Percentiles rank a stretch among this genome's conserved stretches.
phyloP scores from a whole-genome alignment of 345 rosid species.

The Gossypium arboreum region DNA sequence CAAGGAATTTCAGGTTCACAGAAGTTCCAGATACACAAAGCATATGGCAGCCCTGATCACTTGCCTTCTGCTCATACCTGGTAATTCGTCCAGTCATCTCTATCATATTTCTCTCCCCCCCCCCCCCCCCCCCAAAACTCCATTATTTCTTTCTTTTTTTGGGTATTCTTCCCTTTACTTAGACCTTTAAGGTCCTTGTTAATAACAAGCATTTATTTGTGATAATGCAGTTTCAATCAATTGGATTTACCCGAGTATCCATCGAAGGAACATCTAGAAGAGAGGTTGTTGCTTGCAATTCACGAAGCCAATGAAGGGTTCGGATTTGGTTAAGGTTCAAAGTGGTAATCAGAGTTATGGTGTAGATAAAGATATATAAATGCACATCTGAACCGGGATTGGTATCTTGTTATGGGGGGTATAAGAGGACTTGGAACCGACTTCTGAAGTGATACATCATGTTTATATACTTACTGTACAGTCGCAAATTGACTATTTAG shows the following conservation, averaged over 20 bases:
- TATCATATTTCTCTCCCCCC: not conserved
- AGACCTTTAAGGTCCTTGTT: not conserved
- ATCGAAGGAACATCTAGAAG: conserved; percentile 79
- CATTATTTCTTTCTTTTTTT: not conserved
- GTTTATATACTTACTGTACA: conserved; percentile 51
- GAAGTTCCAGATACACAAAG: conserved; percentile 97
- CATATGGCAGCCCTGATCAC: conserved; percentile 87
- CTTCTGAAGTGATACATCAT: conserved; percentile 27
- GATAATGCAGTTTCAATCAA: conserved; percentile 81
- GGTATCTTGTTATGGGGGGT: conserved; percentile 20
- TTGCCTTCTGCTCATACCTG: conserved; percentile 98
- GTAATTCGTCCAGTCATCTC: conserved; percentile 58
- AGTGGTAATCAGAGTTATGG: conserved; percentile 12
- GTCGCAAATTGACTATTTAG: conserved; percentile 41
- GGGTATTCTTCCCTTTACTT: not conserved
- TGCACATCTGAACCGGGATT: conserved; percentile 4
- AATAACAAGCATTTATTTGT: not conserved
- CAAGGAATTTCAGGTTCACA: conserved; percentile 96
- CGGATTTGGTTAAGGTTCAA: conserved; percentile 62
- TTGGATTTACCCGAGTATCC: conserved; percentile 96
- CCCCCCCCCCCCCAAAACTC: not conserved
- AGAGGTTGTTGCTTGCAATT: conserved; percentile 87
- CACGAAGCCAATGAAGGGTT: conserved; percentile 96
- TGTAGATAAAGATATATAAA: conserved; percentile 33
- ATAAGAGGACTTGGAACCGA: conserved; percentile 17